Base-by-base conservation (phyloP, 2,329 filamentous ascomycete genomes). In the Phialophora tarda region DNA sequence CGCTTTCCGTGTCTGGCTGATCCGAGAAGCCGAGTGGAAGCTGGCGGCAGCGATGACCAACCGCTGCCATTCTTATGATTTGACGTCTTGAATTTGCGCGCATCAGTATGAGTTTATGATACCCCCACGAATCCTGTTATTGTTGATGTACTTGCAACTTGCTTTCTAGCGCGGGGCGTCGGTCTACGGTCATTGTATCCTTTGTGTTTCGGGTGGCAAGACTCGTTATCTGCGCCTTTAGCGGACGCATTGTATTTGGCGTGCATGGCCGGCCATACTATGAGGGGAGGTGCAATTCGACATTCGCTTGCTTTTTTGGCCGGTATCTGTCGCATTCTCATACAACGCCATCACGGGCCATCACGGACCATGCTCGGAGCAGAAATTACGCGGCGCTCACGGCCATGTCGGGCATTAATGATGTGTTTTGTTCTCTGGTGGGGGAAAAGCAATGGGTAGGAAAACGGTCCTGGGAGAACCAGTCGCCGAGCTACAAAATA, bases 31-130 rank as follows among this genome's bases (percentile, higher is more conserved):
- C 14, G 14, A 21, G 53, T 28, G 26, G n/a, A 38, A 21, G 23
- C 32, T 38, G 11, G 48, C 11, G 47, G 17, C 38, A 7, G 17
- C 38, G 17, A 44, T n/a, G 38, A n/a, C 38, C 38, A 44, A 44
- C 30, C 48, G 32, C 30, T 26, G 28, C 30, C 57, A 41, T 38
- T 61, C 14, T 65, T 55, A 68, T 55, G 66, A 63, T 63, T 57
- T 65, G 26, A 60, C 53, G 54, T 59, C 50, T 58, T 53, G 56
- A 23, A 24, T 14, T 62, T 67, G 21, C 60, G 44, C 28, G 17
- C 38, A 62, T 67, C 28, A 28, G 28, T 50, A 64, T 57, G 63
- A 66, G 41, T 47, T 68, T 59, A 68, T 63, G 66, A 68, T 68
- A 66, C 66, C 66, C 66, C 17, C 53, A 59, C 47, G 32, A 30